Percentiles rank a stretch among this genome's conserved stretches.
Conservation (phyloP, 805 yeast species). For the Starmerella gropengiesseri region DNA sequence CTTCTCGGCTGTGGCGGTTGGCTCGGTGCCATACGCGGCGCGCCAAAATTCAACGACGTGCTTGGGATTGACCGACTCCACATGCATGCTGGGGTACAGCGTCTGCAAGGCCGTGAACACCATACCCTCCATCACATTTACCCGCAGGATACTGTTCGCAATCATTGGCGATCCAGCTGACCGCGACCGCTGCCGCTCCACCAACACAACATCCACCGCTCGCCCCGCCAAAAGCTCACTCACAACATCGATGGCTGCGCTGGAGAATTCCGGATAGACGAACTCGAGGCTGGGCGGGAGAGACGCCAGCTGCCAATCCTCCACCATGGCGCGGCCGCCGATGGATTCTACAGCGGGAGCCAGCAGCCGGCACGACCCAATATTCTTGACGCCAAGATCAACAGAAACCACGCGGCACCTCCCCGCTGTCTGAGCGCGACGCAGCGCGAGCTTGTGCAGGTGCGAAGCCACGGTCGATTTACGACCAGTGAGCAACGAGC, state of each 20-base stretch:
- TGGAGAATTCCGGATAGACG: slow-evolving; percentile 26
- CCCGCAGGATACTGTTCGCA: slow-evolving; percentile 41
- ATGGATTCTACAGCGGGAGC: slow-evolving; percentile 6
- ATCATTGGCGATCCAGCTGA: slow-evolving; percentile 38
- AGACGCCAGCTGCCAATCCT: slow-evolving; percentile 12
- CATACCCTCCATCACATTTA: slow-evolving; percentile 47
- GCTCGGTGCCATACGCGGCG: background rate
- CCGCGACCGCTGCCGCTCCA: slow-evolving; percentile 50
- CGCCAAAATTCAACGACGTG: slow-evolving; percentile 25
- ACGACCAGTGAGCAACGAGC: slow-evolving; percentile 3
- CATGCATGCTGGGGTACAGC: slow-evolving; percentile 8
- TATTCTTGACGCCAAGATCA: slow-evolving; percentile 30
- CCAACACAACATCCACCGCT: slow-evolving; percentile 30
- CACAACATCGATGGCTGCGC: slow-evolving; percentile 20
- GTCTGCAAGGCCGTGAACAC: slow-evolving; percentile 28
- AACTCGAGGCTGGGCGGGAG: slow-evolving; percentile 16
- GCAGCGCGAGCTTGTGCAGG: background rate
- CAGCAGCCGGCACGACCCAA: slow-evolving; percentile 25
- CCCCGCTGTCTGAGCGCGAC: background rate
- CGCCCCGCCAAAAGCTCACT: slow-evolving; percentile 22
- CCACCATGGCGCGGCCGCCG: slow-evolving; percentile 7
- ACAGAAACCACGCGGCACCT: slow-evolving; percentile 25
- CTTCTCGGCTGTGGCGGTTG: background rate
- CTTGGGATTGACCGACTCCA: slow-evolving; percentile 25
- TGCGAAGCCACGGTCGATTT: slow-evolving; percentile 1